phyloP scores from a whole-genome alignment of 352 stramenopile species.

The Phytophthora aleatoria region DNA sequence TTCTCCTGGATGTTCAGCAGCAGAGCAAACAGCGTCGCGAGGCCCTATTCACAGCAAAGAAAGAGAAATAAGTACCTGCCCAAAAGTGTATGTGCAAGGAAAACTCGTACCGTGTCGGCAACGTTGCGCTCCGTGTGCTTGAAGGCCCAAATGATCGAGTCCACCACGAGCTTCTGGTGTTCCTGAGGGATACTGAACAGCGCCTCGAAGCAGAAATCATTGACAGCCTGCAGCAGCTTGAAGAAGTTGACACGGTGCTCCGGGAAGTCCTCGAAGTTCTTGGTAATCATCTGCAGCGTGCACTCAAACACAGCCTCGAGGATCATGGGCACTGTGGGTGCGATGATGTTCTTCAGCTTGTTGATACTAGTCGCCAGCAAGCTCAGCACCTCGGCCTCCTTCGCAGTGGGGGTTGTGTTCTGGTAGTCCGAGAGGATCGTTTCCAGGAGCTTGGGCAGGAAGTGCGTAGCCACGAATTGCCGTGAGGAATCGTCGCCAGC shows the following conservation, averaged over 20 bases:
- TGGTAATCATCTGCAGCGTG: slow-evolving; percentile 99
- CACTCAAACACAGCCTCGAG: slow-evolving; percentile 98
- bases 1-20: slow-evolving; percentile 96
- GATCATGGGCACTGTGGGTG: slow-evolving; percentile 91
- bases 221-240: slow-evolving; percentile 96
- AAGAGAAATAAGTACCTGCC: neutral
- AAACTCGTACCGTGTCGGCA: slow-evolving; percentile 89
- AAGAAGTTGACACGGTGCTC: slow-evolving; percentile 99
- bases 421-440: slow-evolving; percentile 97
- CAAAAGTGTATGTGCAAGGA: neutral
- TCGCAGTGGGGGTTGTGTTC: slow-evolving; percentile 65
- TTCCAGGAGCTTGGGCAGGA: slow-evolving; percentile 97
- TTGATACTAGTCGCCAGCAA: slow-evolving; percentile 97
- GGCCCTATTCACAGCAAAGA: slow-evolving; percentile 56
- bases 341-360: slow-evolving; percentile 94
- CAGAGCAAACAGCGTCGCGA: slow-evolving; percentile 97
- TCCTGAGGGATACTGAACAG: slow-evolving; percentile 97
- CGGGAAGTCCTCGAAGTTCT: slow-evolving; percentile 99
- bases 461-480: slow-evolving; percentile 91
- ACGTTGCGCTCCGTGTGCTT: slow-evolving; percentile 99
- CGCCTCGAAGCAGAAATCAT: slow-evolving; percentile 96
- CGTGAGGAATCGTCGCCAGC: slow-evolving; percentile 70
- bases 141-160: slow-evolving; percentile 99
- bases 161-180: slow-evolving; percentile 99
- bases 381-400: slow-evolving; percentile 93